phyloP scores from a whole-genome alignment of 495 filamentous ascomycete genomes.

The Lepraria neglecta region DNA sequence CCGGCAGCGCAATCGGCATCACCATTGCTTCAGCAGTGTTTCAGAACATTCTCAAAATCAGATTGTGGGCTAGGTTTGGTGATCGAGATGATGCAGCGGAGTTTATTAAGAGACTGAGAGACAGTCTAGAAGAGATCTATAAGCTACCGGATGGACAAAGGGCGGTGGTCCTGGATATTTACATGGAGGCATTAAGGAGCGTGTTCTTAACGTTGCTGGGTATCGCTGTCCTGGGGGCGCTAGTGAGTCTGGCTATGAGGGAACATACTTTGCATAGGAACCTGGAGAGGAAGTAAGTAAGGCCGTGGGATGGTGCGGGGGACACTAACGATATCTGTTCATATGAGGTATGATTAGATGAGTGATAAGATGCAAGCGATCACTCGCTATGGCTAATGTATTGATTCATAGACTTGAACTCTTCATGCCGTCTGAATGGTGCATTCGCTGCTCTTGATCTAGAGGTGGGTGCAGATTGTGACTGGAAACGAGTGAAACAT shows the following conservation, averaged over 20 bases:
- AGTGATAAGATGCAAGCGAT: no score
- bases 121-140: constrained; percentile 67
- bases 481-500: no score
- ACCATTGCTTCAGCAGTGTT: constrained; percentile 34
- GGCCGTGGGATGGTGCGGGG: no score
- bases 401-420: no score
- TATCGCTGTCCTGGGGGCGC: constrained; percentile 51
- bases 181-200: constrained; percentile 67
- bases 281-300: constrained; percentile 47
- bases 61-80: constrained; percentile 65
- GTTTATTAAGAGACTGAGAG: constrained; percentile 61
- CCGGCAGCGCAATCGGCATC: constrained; percentile 27
- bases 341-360: no score
- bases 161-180: constrained; percentile 61
- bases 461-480: no score
- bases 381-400: no score
- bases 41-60: constrained; percentile 41
- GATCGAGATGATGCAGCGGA: constrained; percentile 56
- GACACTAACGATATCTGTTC: no score
- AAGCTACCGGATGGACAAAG: constrained; percentile 64
- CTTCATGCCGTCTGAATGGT: no score
- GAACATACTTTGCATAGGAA: constrained; percentile 74
- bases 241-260: constrained; percentile 62
- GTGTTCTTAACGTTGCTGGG: constrained; percentile 67
- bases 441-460: no score